Conservation (phyloP, 352 stramenopile species). For the Pythium biforme region DNA sequence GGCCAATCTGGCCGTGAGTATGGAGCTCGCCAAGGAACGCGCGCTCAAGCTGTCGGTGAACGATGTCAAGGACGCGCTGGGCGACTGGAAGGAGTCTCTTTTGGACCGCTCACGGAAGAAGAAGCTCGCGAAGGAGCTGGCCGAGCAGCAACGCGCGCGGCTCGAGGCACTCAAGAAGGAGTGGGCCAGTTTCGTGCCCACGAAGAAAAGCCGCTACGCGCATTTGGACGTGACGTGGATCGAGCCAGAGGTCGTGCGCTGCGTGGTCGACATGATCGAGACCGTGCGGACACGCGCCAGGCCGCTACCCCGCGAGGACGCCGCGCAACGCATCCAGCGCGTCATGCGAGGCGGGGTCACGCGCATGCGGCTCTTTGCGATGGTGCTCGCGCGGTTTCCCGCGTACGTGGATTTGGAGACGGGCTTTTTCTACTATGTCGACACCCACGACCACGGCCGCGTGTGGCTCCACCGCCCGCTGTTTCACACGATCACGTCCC, state of each 20-base stretch:
- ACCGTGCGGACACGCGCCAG: conserved; percentile 27
- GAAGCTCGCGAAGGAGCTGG: conserved; percentile 26
- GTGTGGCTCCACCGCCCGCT: conserved; percentile 48
- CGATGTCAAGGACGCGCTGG: conserved; percentile 42
- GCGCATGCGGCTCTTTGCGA: conserved; percentile 32
- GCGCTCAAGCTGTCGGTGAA: conserved; percentile 45
- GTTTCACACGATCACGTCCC: conserved; percentile 34
- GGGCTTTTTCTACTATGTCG: conserved; percentile 58
- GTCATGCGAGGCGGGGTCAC: conserved; percentile 42
- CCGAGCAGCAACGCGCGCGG: conserved; percentile 12
- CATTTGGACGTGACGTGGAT: conserved; percentile 63
- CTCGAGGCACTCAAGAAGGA: conserved; percentile 20
- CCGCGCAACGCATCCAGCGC: conserved; percentile 58
- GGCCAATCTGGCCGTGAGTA: conserved; percentile 30
- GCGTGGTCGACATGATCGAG: conserved; percentile 44
- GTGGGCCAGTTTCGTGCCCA: conserved; percentile 36
- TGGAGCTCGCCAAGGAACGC: conserved; percentile 54
- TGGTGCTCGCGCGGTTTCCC: conserved; percentile 41
- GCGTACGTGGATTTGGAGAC: conserved; percentile 44
- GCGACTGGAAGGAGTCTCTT: conserved; percentile 60
- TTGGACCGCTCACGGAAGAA: conserved; percentile 33
- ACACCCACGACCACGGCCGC: conserved; percentile 31
- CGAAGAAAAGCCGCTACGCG: conserved; percentile 46
- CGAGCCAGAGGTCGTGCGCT: conserved; percentile 58
- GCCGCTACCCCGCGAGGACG: conserved; percentile 41